A percentile compares a stretch with the other conserved stretches of the same genome.
Evolutionary conservation across 2,329 filamentous ascomycete genomes (phyloP).

Genomic region (Claviceps africana): DNA sequence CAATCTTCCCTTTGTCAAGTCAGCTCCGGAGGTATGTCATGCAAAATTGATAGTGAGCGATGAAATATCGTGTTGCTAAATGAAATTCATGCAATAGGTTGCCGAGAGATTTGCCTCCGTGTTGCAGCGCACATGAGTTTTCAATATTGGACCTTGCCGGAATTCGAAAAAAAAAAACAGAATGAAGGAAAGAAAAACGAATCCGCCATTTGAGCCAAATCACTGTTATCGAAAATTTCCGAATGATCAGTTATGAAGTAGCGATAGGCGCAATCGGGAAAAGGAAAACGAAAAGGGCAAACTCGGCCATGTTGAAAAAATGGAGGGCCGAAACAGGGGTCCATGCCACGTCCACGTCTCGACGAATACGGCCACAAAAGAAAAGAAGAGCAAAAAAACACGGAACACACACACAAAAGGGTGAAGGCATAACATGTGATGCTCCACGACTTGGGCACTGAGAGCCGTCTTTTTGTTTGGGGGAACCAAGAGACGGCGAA

Average conservation of each 20-base stretch:
- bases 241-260: neutral
- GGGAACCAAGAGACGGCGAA: slow-evolving; percentile 9
- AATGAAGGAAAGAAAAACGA: neutral
- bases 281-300: neutral
- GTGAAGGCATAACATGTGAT: slow-evolving; percentile 8
- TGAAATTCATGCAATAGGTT: slow-evolving; percentile 13
- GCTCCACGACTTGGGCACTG: neutral
- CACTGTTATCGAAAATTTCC: neutral
- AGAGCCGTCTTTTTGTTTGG: slow-evolving; percentile 12
- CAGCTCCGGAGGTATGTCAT: slow-evolving; percentile 61
- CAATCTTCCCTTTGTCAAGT: slow-evolving; percentile 82
- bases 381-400: neutral
- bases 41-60: neutral
- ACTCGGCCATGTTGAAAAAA: neutral
- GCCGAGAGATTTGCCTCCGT: slow-evolving; percentile 23
- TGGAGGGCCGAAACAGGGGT: neutral
- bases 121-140: slow-evolving; percentile 18
- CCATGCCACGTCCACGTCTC: neutral
- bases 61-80: slow-evolving; percentile 4
- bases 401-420: no score
- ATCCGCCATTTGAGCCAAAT: neutral
- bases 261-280: neutral
- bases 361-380: neutral
- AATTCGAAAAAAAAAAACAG: neutral
- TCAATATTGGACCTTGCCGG: neutral